Conservation (phyloP, 116 monocot species). For the Cymodocea nodosa region DNA sequence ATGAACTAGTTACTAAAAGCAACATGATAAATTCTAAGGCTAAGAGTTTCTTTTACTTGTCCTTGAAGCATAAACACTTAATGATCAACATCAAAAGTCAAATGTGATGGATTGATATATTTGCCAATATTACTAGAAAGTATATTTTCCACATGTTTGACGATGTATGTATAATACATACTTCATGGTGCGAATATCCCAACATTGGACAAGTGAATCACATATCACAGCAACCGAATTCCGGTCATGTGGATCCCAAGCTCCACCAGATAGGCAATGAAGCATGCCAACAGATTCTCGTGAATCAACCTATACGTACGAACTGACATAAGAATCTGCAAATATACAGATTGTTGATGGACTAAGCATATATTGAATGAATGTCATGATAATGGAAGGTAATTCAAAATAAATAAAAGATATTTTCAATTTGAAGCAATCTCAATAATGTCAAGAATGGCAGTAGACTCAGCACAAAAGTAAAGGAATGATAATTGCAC, state of each 20-base stretch:
- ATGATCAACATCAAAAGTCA: no score
- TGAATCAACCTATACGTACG: constrained; percentile 53
- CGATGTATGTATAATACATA: constrained; percentile 15
- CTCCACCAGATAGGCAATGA: constrained; percentile 74
- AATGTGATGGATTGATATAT: no score
- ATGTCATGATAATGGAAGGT: not conserved
- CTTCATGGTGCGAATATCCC: constrained; percentile 99
- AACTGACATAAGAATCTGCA: constrained; percentile 8
- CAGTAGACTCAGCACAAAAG: no score
- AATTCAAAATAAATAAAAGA: not conserved
- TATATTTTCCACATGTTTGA: not conserved
- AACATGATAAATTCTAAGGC: no score
- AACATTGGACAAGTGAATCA: constrained; percentile 80
- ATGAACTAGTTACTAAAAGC: no score
- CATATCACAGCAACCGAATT: constrained; percentile 62
- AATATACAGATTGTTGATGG: not conserved
- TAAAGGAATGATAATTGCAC: no score
- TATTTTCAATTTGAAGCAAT: constrained; percentile 1
- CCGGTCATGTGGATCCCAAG: constrained; percentile 93
- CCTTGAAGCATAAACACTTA: no score
- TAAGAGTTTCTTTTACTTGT: no score
- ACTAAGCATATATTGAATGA: not conserved
- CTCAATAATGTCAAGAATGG: not conserved
- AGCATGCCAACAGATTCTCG: constrained; percentile 81
- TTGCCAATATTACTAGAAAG: not conserved